Percentiles rank a stretch among this genome's conserved stretches.
phyloP scores from a whole-genome alignment of 495 filamentous ascomycete species.

The Neurospora sp. region DNA sequence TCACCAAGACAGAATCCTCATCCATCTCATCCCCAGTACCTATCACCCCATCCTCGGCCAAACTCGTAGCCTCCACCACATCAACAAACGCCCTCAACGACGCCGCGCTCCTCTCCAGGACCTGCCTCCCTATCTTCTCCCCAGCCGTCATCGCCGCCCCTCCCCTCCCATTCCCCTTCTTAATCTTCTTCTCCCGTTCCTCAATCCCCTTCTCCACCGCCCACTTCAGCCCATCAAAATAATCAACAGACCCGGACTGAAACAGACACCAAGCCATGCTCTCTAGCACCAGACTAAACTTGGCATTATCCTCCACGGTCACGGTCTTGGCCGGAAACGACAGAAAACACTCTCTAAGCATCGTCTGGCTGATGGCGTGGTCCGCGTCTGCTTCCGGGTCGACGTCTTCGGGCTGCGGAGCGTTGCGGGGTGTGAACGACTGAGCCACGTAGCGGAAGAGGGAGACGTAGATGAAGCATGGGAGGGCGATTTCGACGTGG shows the following conservation, averaged over 20 bases:
- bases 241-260: slow-evolving; percentile 25
- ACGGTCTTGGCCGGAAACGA: slow-evolving; percentile 58
- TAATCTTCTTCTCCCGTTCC: slow-evolving; percentile 43
- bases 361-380: slow-evolving; percentile 41
- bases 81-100: slow-evolving; percentile 27
- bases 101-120: slow-evolving; percentile 28
- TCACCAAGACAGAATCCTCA: neutral
- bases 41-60: neutral
- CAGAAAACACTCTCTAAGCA: slow-evolving; percentile 58
- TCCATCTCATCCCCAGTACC: neutral
- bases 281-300: slow-evolving; percentile 69
- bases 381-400: slow-evolving; percentile 23
- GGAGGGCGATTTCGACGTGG: slow-evolving; percentile 25
- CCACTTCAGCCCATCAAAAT: slow-evolving; percentile 35
- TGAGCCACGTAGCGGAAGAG: slow-evolving; percentile 56
- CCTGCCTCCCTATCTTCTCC: slow-evolving; percentile 21
- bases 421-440: slow-evolving; percentile 43
- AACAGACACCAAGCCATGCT: slow-evolving; percentile 52
- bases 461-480: slow-evolving; percentile 41
- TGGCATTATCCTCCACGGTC: slow-evolving; percentile 62
- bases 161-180: slow-evolving; percentile 33
- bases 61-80: slow-evolving; percentile 18
- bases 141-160: slow-evolving; percentile 22
- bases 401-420: slow-evolving; percentile 37
- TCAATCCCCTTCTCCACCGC: slow-evolving; percentile 54